Percentiles rank a stretch among this genome's conserved stretches.
phyloP scores from a whole-genome alignment of 208 protist genomes.

The Jaenimonas drosophilae region DNA sequence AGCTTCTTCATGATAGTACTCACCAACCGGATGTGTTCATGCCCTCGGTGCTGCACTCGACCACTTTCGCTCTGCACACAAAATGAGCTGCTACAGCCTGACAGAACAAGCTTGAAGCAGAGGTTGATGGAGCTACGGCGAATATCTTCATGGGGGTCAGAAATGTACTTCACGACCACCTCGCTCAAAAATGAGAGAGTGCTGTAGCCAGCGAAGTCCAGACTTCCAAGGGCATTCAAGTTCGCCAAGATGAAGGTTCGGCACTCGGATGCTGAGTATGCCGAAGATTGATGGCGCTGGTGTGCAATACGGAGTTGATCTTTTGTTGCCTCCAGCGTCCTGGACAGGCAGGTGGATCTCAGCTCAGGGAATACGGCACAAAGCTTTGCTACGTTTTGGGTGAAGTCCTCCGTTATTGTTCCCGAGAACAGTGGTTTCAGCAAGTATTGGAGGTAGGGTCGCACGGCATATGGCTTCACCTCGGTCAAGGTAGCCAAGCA shows the following conservation, averaged over 20 bases:
- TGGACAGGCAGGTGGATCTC: constrained; percentile 77
- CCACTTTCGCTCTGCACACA: constrained; percentile 53
- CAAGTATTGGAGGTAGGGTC: constrained; percentile 68
- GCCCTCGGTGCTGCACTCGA: constrained; percentile 70
- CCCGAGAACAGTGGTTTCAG: constrained; percentile 68
- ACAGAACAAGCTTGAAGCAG: constrained; percentile 83
- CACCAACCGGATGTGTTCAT: constrained; percentile 76
- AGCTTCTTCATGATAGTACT: constrained; percentile 66
- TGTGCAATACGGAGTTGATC: constrained; percentile 25
- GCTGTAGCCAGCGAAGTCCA: constrained; percentile 85
- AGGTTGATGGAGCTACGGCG: constrained; percentile 78
- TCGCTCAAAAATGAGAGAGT: constrained; percentile 83
- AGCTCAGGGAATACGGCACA: constrained; percentile 84
- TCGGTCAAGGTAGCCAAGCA: constrained; percentile 78
- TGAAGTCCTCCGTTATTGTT: constrained; percentile 56
- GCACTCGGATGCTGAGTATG: constrained; percentile 5
- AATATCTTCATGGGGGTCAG: constrained; percentile 74
- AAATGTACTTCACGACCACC: constrained; percentile 63
- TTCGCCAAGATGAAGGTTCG: constrained; percentile 33
- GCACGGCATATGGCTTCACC: constrained; percentile 53
- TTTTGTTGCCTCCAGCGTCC: constrained; percentile 78
- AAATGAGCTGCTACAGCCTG: constrained; percentile 65
- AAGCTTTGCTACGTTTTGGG: constrained; percentile 73
- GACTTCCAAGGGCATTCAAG: constrained; percentile 50
- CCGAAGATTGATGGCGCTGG: constrained; percentile 6